phyloP scores from a whole-genome alignment of 108 stramenopile genomes.

The Pseudonitzschia pungens region DNA sequence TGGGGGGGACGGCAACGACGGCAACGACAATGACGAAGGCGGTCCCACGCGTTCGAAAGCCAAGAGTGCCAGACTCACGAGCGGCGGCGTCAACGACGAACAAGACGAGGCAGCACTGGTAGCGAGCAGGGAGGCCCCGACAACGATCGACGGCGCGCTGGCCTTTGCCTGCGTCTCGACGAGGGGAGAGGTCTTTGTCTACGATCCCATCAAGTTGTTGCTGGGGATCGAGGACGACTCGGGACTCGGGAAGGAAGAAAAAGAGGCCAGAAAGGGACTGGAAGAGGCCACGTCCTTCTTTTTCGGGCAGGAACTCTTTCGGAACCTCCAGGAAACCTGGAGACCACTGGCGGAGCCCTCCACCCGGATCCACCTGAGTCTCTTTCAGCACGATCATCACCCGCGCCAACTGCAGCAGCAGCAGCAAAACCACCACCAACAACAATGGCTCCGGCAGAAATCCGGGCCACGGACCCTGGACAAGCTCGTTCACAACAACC shows the following conservation, averaged over 20 bases:
- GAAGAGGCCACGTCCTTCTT: slow-evolving; percentile 4
- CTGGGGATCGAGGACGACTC: slow-evolving; percentile 1
- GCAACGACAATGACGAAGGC: no score
- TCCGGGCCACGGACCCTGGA: neutral
- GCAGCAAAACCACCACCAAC: neutral
- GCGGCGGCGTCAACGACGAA: no score
- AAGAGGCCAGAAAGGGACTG: neutral
- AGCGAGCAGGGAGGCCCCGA: neutral
- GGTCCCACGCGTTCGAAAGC: neutral
- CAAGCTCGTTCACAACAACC: neutral
- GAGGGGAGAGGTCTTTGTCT: slow-evolving; percentile 10
- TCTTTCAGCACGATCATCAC: slow-evolving; percentile 15
- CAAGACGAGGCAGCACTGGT: no score
- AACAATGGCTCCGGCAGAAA: slow-evolving; percentile 1
- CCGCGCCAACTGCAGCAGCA: neutral
- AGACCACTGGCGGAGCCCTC: slow-evolving; percentile 19
- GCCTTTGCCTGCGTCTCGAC: slow-evolving; percentile 1
- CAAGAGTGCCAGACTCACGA: neutral
- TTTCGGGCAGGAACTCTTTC: slow-evolving; percentile 5
- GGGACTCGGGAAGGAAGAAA: neutral
- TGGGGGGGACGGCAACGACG: neutral
- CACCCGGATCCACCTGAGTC: slow-evolving; percentile 17
- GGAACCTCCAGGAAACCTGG: slow-evolving; percentile 1
- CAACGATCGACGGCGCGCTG: neutral
- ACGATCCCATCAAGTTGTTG: slow-evolving; percentile 4